A percentile compares a stretch with the other conserved stretches of the same genome.
phyloP scores from a whole-genome alignment of 495 filamentous ascomycete genomes.

The Trichoderma erinaceum region DNA sequence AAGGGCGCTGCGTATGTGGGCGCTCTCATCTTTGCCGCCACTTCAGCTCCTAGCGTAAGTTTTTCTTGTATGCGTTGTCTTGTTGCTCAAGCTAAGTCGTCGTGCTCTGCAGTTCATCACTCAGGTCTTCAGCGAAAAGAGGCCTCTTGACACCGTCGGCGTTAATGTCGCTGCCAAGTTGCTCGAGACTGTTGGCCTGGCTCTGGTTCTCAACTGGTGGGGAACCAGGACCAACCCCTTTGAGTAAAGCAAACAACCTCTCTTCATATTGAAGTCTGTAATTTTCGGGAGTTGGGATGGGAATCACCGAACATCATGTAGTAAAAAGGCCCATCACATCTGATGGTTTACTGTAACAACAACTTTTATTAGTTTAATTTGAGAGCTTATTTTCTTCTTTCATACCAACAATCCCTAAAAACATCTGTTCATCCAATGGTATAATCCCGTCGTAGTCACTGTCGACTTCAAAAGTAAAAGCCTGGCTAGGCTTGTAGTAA shows the following conservation, averaged over 20 bases:
- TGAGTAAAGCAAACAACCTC: slow-evolving; percentile 36
- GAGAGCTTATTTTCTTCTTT: too few species aligned
- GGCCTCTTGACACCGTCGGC: slow-evolving; percentile 81
- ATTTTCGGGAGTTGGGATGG: not conserved
- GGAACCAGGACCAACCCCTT: slow-evolving; percentile 87
- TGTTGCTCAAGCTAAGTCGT: not conserved
- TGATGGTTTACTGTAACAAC: not conserved
- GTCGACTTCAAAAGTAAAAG: not conserved
- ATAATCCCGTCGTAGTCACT: too few species aligned
- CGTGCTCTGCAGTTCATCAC: slow-evolving; percentile 59
- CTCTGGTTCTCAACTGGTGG: slow-evolving; percentile 93
- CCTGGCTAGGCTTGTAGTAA: not conserved
- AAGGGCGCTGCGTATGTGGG: slow-evolving; percentile 96
- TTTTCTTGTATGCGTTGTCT: not conserved
- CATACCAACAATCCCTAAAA: too few species aligned
- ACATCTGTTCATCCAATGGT: too few species aligned
- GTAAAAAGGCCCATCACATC: too few species aligned
- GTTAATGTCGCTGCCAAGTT: slow-evolving; percentile 74
- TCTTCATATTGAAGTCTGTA: not conserved
- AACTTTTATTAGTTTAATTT: not conserved
- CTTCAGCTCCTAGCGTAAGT: slow-evolving; percentile 79
- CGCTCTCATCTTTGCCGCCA: slow-evolving; percentile 83
- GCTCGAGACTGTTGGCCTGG: slow-evolving; percentile 89
- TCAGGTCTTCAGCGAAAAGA: slow-evolving; percentile 84
- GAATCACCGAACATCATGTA: not conserved